Conservation (phyloP, 2,329 filamentous ascomycete genomes). For the Hypoxylon sp. region DNA sequence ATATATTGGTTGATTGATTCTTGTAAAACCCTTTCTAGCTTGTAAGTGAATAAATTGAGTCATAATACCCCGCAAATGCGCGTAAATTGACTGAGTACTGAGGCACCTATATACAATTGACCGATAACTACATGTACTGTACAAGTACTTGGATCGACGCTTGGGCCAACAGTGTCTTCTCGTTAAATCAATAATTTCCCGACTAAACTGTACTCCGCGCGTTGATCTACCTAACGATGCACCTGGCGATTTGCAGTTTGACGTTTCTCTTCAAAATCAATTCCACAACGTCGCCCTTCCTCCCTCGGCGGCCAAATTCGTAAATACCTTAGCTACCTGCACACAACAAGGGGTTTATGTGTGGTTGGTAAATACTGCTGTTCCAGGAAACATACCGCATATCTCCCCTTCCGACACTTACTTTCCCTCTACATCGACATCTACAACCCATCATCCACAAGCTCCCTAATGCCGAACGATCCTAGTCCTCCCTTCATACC, state of each 20-base stretch:
- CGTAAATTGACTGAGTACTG: not conserved
- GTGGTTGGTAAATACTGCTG: not conserved
- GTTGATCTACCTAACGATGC: conserved; percentile 34
- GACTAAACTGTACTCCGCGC: conserved; percentile 26
- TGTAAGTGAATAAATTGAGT: conserved; percentile 2
- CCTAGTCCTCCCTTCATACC: conserved; percentile 27
- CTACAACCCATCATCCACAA: conserved; percentile 11
- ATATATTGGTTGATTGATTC: not conserved
- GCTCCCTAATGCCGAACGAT: conserved; percentile 39
- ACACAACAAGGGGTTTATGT: not conserved
- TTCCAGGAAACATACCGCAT: not conserved
- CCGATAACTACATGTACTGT: not conserved
- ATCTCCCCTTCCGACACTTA: not conserved
- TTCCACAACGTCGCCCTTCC: conserved; percentile 9
- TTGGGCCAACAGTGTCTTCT: conserved; percentile 8
- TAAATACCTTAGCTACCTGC: not conserved
- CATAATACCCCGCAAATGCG: conserved; percentile 4
- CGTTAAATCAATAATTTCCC: conserved; percentile 11
- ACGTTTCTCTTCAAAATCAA: conserved; percentile 22
- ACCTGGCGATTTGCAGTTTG: conserved; percentile 30
- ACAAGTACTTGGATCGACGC: not conserved
- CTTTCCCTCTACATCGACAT: not conserved
- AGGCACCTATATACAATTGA: not conserved
- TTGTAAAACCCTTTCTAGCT: not conserved
- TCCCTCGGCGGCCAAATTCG: not conserved